Evolutionary conservation across 2,329 filamentous ascomycete genomes (phyloP), one percentile per base, ranked within the genome.

Genomic region (Diplodia intermedia): DNA sequence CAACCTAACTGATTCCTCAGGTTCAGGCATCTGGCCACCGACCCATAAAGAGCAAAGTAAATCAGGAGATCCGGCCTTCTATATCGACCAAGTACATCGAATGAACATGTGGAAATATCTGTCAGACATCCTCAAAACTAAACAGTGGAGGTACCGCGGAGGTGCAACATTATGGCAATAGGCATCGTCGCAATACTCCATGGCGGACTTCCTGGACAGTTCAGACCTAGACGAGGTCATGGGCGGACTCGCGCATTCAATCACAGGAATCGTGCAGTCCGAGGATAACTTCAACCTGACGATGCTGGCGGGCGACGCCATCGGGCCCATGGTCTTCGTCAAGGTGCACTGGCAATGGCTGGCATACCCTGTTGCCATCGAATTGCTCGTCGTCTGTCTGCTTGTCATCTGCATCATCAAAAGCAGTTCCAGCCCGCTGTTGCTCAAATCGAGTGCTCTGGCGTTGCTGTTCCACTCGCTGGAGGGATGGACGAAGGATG

Each of bases 211-310:
- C 12, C 20, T 55, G 29, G 31, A 15, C 26, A 12, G 8, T 18
- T 54, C 52, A 8, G 52, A 54, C 29, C 5, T 54, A 12, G 14
- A 54, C 26, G 52, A 54, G 52, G 52, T 54, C 26, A 31, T 54
- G 26, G 29, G 1, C 15, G 26, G 53, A 2, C 20, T 55, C 31
- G 31, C 29, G 5, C 15, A 55, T 7, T 9, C 29, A 1, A 11
- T 53, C 5, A 54, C 26, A 4, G 31, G 4, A 14, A 54, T 33
- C 29, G 52, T 54, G 15, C 52, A n/a, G 14, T 31, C 26, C 29
- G 11, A 29, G 14, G 52, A 20, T 6, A 54, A 33, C 52, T 1
- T 6, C 4, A 54, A 54, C 52, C 20, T 36, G 29, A 55, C 4
- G 5, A 55, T 55, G 29, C 14, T 55, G 15, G 29, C 53, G 3